Conservation (phyloP, 176 grass and related monocot genomes). For the Metroxylon sagu region DNA sequence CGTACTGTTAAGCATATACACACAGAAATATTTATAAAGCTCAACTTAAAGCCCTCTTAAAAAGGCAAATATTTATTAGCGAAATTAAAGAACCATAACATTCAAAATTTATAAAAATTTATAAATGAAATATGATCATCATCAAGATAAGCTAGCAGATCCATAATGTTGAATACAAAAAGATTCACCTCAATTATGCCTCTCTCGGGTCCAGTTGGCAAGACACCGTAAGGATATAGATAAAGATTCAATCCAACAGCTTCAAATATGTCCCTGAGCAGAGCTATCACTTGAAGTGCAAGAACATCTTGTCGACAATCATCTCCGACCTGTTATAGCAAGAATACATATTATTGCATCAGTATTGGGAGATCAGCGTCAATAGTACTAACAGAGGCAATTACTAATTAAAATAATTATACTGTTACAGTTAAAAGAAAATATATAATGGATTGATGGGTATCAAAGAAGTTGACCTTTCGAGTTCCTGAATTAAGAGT, state of each 20-base stretch:
- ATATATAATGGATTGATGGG: too few relatives aligned
- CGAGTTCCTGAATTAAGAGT: too few relatives aligned
- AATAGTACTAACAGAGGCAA: not conserved
- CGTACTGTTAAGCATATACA: too few relatives aligned
- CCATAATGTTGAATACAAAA: not conserved
- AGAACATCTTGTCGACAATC: slow-evolving; percentile 99
- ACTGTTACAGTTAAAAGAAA: too few relatives aligned
- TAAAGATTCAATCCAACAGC: slow-evolving; percentile 92
- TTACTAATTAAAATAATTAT: too few relatives aligned
- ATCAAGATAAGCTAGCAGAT: not conserved
- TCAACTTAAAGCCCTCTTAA: too few relatives aligned
- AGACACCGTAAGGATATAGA: slow-evolving; percentile 93
- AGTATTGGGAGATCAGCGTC: slow-evolving; percentile 1
- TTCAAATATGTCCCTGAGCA: slow-evolving; percentile 86
- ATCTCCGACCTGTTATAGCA: slow-evolving; percentile 85
- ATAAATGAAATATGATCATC: slow-evolving; percentile 1
- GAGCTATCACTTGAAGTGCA: slow-evolving; percentile 90
- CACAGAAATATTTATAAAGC: too few relatives aligned
- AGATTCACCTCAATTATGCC: slow-evolving; percentile 89
- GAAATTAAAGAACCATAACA: too few relatives aligned
- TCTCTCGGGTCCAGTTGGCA: slow-evolving; percentile 81
- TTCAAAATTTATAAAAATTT: not conserved
- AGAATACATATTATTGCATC: slow-evolving; percentile 13
- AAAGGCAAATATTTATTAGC: too few relatives aligned
- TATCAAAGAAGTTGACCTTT: too few relatives aligned